These are phyloP conservation scores for Rhodosorus marinus DNA, from an alignment of 23 red algal genomes.

Conservation along the genomic window DNA sequence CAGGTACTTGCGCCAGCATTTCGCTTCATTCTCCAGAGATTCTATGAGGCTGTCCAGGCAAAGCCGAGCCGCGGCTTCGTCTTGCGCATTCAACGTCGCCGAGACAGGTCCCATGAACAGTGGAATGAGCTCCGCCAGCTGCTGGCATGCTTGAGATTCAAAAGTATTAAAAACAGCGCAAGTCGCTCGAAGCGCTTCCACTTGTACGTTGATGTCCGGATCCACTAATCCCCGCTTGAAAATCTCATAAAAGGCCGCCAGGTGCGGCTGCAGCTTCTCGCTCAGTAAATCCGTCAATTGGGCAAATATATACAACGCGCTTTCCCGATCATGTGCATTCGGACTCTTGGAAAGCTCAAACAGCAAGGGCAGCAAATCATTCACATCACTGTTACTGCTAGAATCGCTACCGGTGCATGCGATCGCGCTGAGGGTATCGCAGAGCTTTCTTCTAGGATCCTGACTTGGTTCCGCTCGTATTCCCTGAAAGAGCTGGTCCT, in stretches of 20 bases:
- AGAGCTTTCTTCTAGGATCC: slow-evolving; percentile 50
- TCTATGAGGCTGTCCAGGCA: slow-evolving; percentile 81
- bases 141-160: slow-evolving; percentile 46
- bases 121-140: slow-evolving; percentile 65
- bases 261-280: slow-evolving; percentile 33
- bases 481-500: slow-evolving; percentile 26
- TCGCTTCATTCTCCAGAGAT: slow-evolving; percentile 61
- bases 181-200: slow-evolving; percentile 54
- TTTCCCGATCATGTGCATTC: slow-evolving; percentile 34
- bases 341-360: slow-evolving; percentile 17
- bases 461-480: slow-evolving; percentile 20
- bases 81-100: slow-evolving; percentile 10
- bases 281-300: slow-evolving; percentile 11
- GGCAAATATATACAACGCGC: slow-evolving; percentile 51
- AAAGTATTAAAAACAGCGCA: slow-evolving; percentile 33
- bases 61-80: slow-evolving; percentile 41
- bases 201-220: slow-evolving; percentile 19
- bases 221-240: slow-evolving; percentile 25
- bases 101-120: slow-evolving; percentile 37
- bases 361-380: slow-evolving; percentile 35
- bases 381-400: slow-evolving; percentile 8
- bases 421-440: slow-evolving; percentile 25
- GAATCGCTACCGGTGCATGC: too few relatives aligned
- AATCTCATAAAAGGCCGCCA: slow-evolving; percentile 17
- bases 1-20: slow-evolving; percentile 48